Base-by-base conservation (phyloP, 169 alveolate genomes). In the Blepharisma undulans region DNA sequence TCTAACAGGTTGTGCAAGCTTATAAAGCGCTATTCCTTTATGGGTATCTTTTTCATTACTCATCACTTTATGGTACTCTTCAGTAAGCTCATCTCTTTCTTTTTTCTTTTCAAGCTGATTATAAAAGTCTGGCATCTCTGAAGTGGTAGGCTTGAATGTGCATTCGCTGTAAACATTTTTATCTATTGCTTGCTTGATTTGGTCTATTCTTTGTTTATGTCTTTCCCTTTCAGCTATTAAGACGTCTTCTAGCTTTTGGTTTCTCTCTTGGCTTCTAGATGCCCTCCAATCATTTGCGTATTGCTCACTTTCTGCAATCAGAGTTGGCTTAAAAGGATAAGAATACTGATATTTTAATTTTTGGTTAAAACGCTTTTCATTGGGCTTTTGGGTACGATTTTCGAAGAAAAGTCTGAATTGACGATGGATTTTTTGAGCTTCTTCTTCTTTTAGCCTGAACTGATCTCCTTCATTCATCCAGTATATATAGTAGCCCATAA, bases 401-500 rank as follows among this genome's bases (percentile, higher is more conserved):
- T 27, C 25, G 16, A 27, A 78, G 60, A 78, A 78, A 21, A 78
- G 86, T 22, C 34, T 34, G 19, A 78, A 78, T 32, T 78, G 29
- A 12, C 61, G 29, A 61, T 78, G 86, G 16, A 78, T 25, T 78
- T 78, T 78, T 27, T 78, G 34, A 14, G 86, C 86, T 12, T 78
- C 86, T 48, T 48, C 66, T 48, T 48, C 66, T 48, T 48, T 48
- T 48, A 78, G 60, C 25, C 16, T 25, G 34, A 21, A 21, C 0
- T 78, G 2, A 21, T 78, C 86, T 0, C 29, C 29, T 25, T 78
- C 66, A 4, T 5, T 21, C 86, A 78, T 78, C 71, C 86, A 78
- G 86, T 29, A 27, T 78, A 27, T 34, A 78, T 78, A 32, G 60
- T 27, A 78, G 60, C 86, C 86, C 86, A 78, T 78, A 2, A 78